Conservation (phyloP, 75 land plant genomes). For the Ceratopteris richardii region DNA sequence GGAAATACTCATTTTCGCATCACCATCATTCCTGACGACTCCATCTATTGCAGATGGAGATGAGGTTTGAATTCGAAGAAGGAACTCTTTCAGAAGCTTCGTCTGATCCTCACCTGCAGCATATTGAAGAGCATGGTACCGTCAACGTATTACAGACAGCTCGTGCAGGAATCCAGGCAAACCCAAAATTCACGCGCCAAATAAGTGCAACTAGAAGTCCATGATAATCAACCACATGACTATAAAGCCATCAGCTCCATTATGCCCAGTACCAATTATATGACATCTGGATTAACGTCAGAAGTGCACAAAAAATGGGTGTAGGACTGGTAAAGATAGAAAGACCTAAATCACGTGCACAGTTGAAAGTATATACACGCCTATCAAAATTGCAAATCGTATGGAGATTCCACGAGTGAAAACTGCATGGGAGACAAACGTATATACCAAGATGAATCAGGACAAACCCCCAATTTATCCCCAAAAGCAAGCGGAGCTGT, state of each 20-base stretch:
- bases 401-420: too few relatives aligned
- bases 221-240: neutral
- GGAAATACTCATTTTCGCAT: neutral
- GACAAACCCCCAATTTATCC: too few relatives aligned
- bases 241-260: neutral
- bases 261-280: neutral
- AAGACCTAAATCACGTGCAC: too few relatives aligned
- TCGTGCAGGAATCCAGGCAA: neutral
- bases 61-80: neutral
- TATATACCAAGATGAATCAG: too few relatives aligned
- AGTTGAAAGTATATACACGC: too few relatives aligned
- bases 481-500: too few relatives aligned
- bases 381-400: too few relatives aligned
- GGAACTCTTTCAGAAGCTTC: conserved; percentile 1
- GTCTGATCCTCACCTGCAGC: conserved; percentile 3
- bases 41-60: neutral
- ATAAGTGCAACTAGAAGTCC: neutral
- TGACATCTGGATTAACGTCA: too few relatives aligned
- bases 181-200: neutral
- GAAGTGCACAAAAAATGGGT: too few relatives aligned
- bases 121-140: too few relatives aligned
- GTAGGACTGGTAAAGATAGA: too few relatives aligned
- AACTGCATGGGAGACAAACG: too few relatives aligned
- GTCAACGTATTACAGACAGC: neutral
- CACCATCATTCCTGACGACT: neutral